Base-by-base conservation (phyloP, 108 stramenopile genomes). In the Mediolabrus comicus region DNA sequence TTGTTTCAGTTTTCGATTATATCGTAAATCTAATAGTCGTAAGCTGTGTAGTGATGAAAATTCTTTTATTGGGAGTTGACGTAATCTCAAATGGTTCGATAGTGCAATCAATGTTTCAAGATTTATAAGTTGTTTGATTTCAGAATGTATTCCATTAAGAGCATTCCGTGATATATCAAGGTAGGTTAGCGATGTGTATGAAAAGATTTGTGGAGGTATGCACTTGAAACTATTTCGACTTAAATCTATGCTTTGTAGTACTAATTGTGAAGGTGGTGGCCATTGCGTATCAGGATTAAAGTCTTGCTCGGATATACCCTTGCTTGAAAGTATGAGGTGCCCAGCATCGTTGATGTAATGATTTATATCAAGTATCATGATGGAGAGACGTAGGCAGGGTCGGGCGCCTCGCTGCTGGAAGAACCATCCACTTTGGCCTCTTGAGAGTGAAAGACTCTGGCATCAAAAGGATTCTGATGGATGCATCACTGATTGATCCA, bases 1-100 rank as follows among this genome's bases (percentile, higher is more conserved):
- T 73, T 63, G 67, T 39, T 83, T 85, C 53, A 85, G 52, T 51
- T 86, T 86, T 24, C 41, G 41, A 56, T 86, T 83, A 68, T 70
- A 86, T 49, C 80, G 71, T 32, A 86, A 67, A 62, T 86, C 85
- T 28, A 86, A 35, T 9, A 74, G 4, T 41, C 43, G 16, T 49
- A 86, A 60, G n/a, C 61, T 34, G 28, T 43, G 53, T 25, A 86
- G 49, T 4, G 85, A 78, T 11, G 78, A 32, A 3, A 83, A 19
- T 35, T 56, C 79, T 9, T 64, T 59, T 24, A 78, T 19, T 12
- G 80, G 77, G 24, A 83, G 53, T 59, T 59, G 62, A 19, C 69
- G 35, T 51, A 69, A 53, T 64, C 85, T 52, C 54, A 86, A 52
- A 38, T 81, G 69, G 59, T 86, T 86, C 7, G 77, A 70, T 8